Evolutionary conservation across 108 stramenopile species (phyloP).

Genomic region (Seminavis robusta): DNA sequence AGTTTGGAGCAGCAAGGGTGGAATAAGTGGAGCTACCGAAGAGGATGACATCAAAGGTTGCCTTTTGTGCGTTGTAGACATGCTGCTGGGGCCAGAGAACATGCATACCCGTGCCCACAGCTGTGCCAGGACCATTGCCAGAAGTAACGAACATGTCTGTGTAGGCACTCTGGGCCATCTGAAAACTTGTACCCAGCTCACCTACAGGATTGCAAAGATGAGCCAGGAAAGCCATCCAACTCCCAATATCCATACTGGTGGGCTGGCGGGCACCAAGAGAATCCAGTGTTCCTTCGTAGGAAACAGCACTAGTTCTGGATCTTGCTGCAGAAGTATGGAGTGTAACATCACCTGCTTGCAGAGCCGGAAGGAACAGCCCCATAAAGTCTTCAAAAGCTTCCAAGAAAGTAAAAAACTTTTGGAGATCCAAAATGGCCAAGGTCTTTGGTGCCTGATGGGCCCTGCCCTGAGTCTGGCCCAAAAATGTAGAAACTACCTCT

Average conservation of each 20-base stretch:
- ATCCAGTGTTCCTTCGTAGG: conserved; percentile 16
- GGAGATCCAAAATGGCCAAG: conserved; percentile 15
- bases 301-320: conserved; percentile 1
- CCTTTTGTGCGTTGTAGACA: not conserved
- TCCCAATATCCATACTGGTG: conserved; percentile 8
- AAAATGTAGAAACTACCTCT: conserved; percentile 15
- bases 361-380: not conserved
- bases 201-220: not conserved
- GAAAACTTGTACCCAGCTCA: not conserved
- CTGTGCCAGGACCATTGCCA: conserved; percentile 15
- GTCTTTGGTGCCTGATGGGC: conserved; percentile 25
- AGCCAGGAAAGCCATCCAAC: conserved; percentile 2
- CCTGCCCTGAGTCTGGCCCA: conserved; percentile 3
- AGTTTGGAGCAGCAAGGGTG: not conserved
- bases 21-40: not conserved
- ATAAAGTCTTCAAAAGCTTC: conserved; percentile 9
- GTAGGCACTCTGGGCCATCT: conserved; percentile 3
- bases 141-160: conserved; percentile 2
- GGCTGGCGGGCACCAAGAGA: not conserved
- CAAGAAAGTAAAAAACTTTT: conserved; percentile 4
- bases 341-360: conserved; percentile 6
- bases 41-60: not conserved
- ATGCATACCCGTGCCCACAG: conserved; percentile 15
- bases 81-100: not conserved
- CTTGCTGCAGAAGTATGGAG: conserved; percentile 4